A percentile compares a stretch with the other conserved stretches of the same genome.
phyloP scores from a whole-genome alignment of 257 asterid species.

The Nicotiana attenuata region DNA sequence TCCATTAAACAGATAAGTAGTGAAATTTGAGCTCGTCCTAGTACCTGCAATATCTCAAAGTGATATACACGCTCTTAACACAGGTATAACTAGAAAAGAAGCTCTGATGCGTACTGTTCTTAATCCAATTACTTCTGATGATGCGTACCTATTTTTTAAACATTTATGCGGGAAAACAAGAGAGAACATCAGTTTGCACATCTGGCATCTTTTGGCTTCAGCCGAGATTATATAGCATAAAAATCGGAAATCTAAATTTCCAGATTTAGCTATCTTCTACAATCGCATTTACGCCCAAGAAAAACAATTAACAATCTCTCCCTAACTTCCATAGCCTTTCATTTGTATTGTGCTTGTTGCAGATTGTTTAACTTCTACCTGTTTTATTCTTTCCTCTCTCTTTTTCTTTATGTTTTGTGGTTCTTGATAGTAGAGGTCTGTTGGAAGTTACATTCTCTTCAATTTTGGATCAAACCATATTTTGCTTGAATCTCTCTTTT shows the following conservation, averaged over 20 bases:
- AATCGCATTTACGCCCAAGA: neutral
- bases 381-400: neutral
- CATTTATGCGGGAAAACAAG: neutral
- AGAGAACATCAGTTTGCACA: neutral
- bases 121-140: neutral
- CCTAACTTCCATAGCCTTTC: neutral
- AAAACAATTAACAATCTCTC: neutral
- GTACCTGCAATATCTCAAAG: neutral
- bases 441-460: neutral
- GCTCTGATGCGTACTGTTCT: neutral
- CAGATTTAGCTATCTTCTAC: neutral
- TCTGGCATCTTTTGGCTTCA: neutral
- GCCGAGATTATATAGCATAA: neutral
- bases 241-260: neutral
- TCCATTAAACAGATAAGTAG: neutral
- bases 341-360: neutral
- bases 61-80: neutral
- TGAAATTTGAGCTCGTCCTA: neutral
- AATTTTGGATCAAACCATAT: neutral
- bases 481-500: neutral
- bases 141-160: neutral
- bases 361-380: neutral
- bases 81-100: neutral
- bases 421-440: neutral
- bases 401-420: no score